phyloP scores from a whole-genome alignment of 148 eudicot genomes.

The Spergularia bocconei region DNA sequence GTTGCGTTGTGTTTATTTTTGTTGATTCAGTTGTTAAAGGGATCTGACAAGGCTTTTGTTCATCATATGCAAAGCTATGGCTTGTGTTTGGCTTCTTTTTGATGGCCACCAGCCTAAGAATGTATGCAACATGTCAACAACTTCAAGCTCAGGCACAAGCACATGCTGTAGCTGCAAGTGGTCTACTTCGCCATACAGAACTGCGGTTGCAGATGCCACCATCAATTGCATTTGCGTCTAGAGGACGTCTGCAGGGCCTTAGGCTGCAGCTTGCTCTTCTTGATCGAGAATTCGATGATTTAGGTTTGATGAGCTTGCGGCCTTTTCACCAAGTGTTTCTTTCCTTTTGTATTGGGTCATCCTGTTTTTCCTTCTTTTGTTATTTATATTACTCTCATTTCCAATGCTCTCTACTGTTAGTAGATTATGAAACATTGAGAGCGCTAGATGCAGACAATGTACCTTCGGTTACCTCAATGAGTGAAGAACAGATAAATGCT shows the following conservation, averaged over 20 bases:
- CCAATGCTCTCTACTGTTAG: background rate
- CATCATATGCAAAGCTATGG: slow-evolving; percentile 61
- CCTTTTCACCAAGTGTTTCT: background rate
- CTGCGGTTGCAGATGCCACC: slow-evolving; percentile 88
- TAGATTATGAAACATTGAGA: slow-evolving; percentile 91
- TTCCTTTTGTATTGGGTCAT: background rate
- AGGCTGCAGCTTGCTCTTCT: slow-evolving; percentile 97
- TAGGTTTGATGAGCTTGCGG: slow-evolving; percentile 43
- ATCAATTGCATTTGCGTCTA: slow-evolving; percentile 79
- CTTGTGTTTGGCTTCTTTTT: slow-evolving; percentile 89
- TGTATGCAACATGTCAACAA: slow-evolving; percentile 98
- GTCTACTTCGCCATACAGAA: slow-evolving; percentile 90
- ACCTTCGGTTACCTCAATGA: slow-evolving; percentile 73
- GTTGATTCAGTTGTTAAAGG: background rate
- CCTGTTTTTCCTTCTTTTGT: background rate
- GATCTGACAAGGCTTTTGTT: slow-evolving; percentile 11
- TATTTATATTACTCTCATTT: background rate
- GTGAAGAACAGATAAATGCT: slow-evolving; percentile 82
- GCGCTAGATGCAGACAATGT: slow-evolving; percentile 81
- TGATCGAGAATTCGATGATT: slow-evolving; percentile 91
- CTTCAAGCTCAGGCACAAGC: slow-evolving; percentile 99
- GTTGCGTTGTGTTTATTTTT: slow-evolving; percentile 7
- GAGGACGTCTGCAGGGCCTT: slow-evolving; percentile 89
- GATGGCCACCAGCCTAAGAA: slow-evolving; percentile 85
- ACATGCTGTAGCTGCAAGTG: slow-evolving; percentile 95